Evolutionary conservation across 2,329 filamentous ascomycete genomes (phyloP), one percentile per base, ranked within the genome.

Genomic region (Fusarium chlamydosporum): DNA sequence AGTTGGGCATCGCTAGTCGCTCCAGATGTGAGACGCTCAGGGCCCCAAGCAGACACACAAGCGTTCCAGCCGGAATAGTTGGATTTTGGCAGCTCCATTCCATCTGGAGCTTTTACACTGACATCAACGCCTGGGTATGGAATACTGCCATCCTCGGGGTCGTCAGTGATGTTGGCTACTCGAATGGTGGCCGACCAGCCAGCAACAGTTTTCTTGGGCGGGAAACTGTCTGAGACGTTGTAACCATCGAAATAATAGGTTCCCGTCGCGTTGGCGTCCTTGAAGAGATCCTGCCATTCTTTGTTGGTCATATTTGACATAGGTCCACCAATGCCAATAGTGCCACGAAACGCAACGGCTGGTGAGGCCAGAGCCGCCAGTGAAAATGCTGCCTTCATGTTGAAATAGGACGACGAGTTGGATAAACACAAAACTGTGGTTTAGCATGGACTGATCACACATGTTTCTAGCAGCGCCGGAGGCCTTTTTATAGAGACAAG

Each of bases 161-260:
- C 61, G 7, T 54, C 41, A 7, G 61, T 54, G 16, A 65, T 48
- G 13, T 65, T 65, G n/a, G 61, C 61, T 34, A 65, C 61, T 12
- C 35, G 53, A 33, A 65, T 65, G 11, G 60, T 60, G 18, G 61
- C 54, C 16, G 33, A 35, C 54, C 61, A 60, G 20, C 46, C 54
- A 34, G 33, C 33, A 23, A 65, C 35, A 13, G 41, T 53, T 23
- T 65, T 35, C 11, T 54, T 60, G 6, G 61, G 61, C 13, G 61
- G 61, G 37, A 47, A 65, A 4, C 15, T 20, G 13, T 48, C 61
- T 6, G 54, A 65, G n/a, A 48, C 46, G 26, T 65, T 33, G 26
- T 65, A 65, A 29, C 40, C 61, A 10, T 53, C n/a, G 33, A 65
- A 65, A 15, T 10, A 31, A 26, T 54, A 65, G 27, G 35, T 53